Percentiles rank a stretch among this genome's conserved stretches.
phyloP scores from a whole-genome alignment of 176 grass and related monocot species.

The Oryza glaberrima region DNA sequence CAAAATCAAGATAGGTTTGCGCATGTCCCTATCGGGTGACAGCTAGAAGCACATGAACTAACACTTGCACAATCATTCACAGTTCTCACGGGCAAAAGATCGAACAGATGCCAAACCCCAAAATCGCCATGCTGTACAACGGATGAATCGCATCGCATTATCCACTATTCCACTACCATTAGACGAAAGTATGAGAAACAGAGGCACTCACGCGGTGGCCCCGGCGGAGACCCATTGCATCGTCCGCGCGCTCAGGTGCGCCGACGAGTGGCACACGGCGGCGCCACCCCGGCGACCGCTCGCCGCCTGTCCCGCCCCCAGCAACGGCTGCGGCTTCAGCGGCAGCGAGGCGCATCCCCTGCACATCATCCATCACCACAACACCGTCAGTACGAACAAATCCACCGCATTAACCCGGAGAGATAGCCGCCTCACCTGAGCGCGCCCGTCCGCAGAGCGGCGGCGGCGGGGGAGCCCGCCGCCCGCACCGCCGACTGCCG shows the following conservation, averaged over 20 bases:
- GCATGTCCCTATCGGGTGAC: not conserved
- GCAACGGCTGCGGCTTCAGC: conserved; percentile 21
- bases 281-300: not conserved
- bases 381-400: not conserved
- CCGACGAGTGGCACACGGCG: conserved; percentile 54
- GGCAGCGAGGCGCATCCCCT: conserved; percentile 51
- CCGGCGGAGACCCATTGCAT: conserved; percentile 80
- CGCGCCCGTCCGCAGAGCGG: not conserved
- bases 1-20: not conserved
- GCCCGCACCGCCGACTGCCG: conserved; percentile 11
- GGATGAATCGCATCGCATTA: not conserved
- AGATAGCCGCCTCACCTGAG: conserved; percentile 38
- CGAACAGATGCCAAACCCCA: not conserved
- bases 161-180: not conserved
- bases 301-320: not conserved
- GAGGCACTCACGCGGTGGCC: conserved; percentile 67
- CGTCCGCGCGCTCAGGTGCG: conserved; percentile 50
- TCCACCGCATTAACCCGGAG: not conserved
- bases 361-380: not conserved
- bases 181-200: not conserved
- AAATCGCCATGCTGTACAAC: not conserved
- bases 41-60: not conserved
- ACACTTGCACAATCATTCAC: not conserved
- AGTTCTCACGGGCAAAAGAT: not conserved
- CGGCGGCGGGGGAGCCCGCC: not conserved